Evolutionary conservation across 129 eudicot genomes (phyloP).

Genomic region (Escallonia rubra): DNA sequence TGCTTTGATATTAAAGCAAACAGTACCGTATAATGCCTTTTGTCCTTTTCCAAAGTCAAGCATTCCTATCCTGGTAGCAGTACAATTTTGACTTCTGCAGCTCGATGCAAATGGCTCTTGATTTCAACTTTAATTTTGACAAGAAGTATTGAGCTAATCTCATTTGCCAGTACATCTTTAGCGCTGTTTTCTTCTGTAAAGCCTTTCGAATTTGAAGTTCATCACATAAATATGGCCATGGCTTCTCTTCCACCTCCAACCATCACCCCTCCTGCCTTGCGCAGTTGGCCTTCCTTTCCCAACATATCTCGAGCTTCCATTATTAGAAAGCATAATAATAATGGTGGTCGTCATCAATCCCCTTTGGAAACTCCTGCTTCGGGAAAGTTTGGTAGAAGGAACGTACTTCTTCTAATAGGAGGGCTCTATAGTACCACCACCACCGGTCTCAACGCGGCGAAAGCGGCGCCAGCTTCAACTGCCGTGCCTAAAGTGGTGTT

Average conservation of each 20-base stretch:
- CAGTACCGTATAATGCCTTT: too few relatives aligned
- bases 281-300: background rate
- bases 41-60: too few relatives aligned
- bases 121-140: too few relatives aligned
- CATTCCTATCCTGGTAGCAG: too few relatives aligned
- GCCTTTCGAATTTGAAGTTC: background rate
- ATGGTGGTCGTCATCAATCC: background rate
- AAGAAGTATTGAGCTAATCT: too few relatives aligned
- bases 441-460: background rate
- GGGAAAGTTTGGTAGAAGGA: slow-evolving; percentile 16
- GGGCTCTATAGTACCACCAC: slow-evolving; percentile 17
- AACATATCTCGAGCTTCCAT: background rate
- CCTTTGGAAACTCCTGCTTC: background rate
- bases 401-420: slow-evolving; percentile 19
- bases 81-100: too few relatives aligned
- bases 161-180: too few relatives aligned
- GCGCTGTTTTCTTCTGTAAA: too few relatives aligned
- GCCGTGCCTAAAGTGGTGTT: background rate
- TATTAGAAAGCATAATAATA: background rate
- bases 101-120: too few relatives aligned
- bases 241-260: background rate
- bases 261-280: background rate
- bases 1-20: too few relatives aligned
- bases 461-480: background rate
- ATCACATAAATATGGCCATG: background rate